phyloP scores from a whole-genome alignment of 2,329 filamentous ascomycete genomes.

The Botrytis aclada region DNA sequence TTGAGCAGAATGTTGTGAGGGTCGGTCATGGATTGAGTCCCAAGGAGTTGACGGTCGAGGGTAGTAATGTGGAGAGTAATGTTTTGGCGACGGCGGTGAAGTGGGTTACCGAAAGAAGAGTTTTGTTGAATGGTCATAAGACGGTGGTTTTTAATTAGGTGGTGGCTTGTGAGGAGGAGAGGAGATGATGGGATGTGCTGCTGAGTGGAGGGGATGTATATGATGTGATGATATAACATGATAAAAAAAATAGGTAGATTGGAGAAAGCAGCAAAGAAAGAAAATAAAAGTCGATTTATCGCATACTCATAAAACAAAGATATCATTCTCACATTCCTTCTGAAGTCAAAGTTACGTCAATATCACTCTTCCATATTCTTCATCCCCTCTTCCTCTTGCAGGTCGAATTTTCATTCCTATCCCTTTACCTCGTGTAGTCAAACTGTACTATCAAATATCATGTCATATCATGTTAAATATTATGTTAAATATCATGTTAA shows the following conservation, averaged over 20 bases:
- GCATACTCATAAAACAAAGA: background rate
- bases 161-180: no score
- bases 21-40: slow-evolving; percentile 75
- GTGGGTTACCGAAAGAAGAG: slow-evolving; percentile 75
- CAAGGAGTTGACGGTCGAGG: slow-evolving; percentile 74
- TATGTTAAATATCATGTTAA: no score
- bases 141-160: slow-evolving; percentile 66
- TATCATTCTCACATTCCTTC: background rate
- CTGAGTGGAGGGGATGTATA: background rate
- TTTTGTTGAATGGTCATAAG: slow-evolving; percentile 76
- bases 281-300: background rate
- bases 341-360: background rate
- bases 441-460: no score
- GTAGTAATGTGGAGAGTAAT: slow-evolving; percentile 80
- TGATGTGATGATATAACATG: background rate
- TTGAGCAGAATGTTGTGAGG: slow-evolving; percentile 76
- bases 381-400: background rate
- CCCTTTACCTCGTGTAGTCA: no score
- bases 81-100: slow-evolving; percentile 78
- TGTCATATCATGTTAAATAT: no score
- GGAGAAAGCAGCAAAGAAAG: background rate
- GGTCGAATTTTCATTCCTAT: background rate
- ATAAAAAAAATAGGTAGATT: background rate
- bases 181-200: background rate
- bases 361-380: background rate